Base-by-base conservation (phyloP, 2,329 filamentous ascomycete genomes). In the Nannizziopsis arthrosporioides region DNA sequence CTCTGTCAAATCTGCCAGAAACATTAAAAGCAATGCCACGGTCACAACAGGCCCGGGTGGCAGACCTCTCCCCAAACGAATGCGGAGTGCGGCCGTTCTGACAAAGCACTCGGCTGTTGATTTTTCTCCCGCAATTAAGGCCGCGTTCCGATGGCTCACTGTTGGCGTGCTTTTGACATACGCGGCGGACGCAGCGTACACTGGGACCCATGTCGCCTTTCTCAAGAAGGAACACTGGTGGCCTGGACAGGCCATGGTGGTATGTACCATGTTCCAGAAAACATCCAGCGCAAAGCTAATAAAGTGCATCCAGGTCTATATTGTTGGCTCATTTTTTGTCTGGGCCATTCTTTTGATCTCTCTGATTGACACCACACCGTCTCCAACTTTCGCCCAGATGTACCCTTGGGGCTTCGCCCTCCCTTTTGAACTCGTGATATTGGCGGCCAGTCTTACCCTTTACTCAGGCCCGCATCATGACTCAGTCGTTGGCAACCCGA, bases 321-420 rank as follows among this genome's bases (percentile, higher is more conserved):
- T 93, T 54, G 77, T 86, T 49, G 86, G 83, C 47, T 83, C 85
- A 39, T 84, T 88, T 55, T 94, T 94, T 72, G 80, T 92, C 54
- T 92, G 93, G 69, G 76, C 85, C 43, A 81, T 94, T 56, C 77
- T 94, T 55, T 75, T 93, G 55, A 83, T 95, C 59, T 88, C 88
- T 27, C 76, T 96, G 49, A 74, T 94, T 59, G 89, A 95, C 64
- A 84, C 84, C 61, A 80, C 78, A 53, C 81, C 86, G 31, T 85
- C 85, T 10, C 92, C 92, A 0, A 89, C 82, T 43, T 71, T 81
- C 41, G 81, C 85, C 46, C 88, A 95, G 66, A 76, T 90, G 48
- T 67, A 83, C 41, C 81, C 86, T 57, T 98, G 92, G 92, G 63
- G 74, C 37, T 67, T 87, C 38, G 82, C 82, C 19, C 63, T 87